Percentiles rank a stretch among this genome's conserved stretches.
These are phyloP conservation scores for Cutaneotrichosporon curvatum DNA, from an alignment of 1,284 basidiomycete genomes.

Conservation along the genomic window DNA sequence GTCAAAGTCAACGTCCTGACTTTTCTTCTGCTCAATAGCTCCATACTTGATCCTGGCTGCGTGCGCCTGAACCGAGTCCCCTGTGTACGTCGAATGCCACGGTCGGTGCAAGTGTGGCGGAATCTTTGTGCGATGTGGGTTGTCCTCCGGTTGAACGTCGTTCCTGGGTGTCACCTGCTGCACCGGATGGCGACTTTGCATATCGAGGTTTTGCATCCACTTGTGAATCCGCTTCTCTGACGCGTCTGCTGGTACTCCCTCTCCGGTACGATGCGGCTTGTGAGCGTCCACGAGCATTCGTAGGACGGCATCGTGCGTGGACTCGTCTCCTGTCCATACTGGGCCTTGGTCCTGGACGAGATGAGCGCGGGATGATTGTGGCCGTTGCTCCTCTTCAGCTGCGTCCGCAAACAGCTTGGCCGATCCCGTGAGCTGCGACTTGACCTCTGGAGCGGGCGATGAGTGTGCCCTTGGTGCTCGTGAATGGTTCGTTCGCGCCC, in stretches of 20 bases:
- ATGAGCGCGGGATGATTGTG: conserved; percentile 22
- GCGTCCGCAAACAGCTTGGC: conserved; percentile 67
- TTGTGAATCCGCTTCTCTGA: conserved; percentile 68
- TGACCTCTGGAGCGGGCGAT: background rate
- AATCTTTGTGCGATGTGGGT: conserved; percentile 33
- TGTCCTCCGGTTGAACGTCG: background rate
- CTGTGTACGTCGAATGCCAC: conserved; percentile 43
- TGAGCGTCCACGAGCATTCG: conserved; percentile 81
- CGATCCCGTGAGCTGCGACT: conserved; percentile 48
- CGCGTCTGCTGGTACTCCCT: conserved; percentile 44
- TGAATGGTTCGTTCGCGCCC: background rate
- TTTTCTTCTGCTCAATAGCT: conserved; percentile 25
- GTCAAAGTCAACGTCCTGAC: conserved; percentile 22
- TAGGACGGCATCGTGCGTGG: conserved; percentile 62
- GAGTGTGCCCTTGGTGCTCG: background rate
- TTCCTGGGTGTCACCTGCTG: background rate
- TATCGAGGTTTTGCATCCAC: conserved; percentile 39
- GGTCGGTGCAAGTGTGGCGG: conserved; percentile 43
- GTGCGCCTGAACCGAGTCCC: conserved; percentile 17
- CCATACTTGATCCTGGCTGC: conserved; percentile 38
- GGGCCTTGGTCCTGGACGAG: conserved; percentile 43
- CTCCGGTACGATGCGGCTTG: conserved; percentile 59
- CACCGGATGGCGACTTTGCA: conserved; percentile 23
- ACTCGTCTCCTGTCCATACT: conserved; percentile 68
- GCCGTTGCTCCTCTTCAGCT: conserved; percentile 47